Evolutionary conservation across 257 asterid genomes (phyloP).

Genomic region (Buddleja alternifolia): DNA sequence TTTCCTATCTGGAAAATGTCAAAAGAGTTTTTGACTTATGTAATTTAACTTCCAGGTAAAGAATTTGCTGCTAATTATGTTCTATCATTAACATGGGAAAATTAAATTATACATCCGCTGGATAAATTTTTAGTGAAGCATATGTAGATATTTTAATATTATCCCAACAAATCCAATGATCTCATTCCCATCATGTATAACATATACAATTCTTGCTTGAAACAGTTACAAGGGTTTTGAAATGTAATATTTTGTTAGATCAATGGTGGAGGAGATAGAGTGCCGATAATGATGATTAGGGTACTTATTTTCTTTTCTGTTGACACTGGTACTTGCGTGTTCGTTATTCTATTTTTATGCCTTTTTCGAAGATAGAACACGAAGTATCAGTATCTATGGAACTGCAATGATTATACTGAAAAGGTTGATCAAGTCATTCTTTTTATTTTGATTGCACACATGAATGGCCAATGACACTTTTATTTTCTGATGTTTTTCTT

Average conservation of each 20-base stretch:
- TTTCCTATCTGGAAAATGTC: background rate
- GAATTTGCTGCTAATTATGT: constrained; percentile 19
- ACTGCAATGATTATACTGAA: constrained; percentile 77
- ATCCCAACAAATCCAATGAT: background rate
- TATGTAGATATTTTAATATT: background rate
- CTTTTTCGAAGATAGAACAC: constrained; percentile 83
- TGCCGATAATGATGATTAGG: constrained; percentile 15
- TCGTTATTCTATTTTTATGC: constrained; percentile 46
- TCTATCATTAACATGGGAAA: too few relatives aligned
- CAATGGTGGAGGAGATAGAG: background rate
- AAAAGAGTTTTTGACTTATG: background rate
- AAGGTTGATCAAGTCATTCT: constrained; percentile 52
- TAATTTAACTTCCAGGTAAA: constrained; percentile 9
- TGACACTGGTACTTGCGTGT: constrained; percentile 27
- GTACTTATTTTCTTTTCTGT: constrained; percentile 3
- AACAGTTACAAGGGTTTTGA: background rate
- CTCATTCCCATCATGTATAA: background rate
- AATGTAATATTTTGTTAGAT: constrained; percentile 7
- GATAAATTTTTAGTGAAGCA: background rate
- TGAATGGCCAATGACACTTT: constrained; percentile 34
- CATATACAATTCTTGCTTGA: background rate
- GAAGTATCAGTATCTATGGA: constrained; percentile 92
- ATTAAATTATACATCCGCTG: background rate
- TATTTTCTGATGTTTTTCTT: constrained; percentile 28
- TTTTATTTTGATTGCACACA: constrained; percentile 6